Base-by-base conservation (phyloP, 495 filamentous ascomycete genomes). In the Penicillium pancosmium region DNA sequence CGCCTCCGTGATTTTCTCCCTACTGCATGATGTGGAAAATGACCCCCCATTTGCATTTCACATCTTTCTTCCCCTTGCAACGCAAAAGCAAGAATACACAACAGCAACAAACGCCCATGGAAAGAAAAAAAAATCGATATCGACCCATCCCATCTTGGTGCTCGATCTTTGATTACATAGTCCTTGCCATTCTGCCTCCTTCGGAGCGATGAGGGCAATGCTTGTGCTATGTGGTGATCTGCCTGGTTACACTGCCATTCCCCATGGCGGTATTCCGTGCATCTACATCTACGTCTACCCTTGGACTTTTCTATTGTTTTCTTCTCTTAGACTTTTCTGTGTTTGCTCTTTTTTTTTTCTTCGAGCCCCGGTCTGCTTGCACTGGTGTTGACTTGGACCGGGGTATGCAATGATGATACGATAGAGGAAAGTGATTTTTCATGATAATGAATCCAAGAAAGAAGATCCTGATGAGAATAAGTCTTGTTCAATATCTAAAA, bases 361-460 rank as follows among this genome's bases (percentile, higher is more conserved):
- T 31, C 27, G 27, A 31, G 27, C 27, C 4, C 40, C 35, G 50
- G 55, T 57, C 55, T 33, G 53, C 27, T 48, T 59, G 46, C 52
- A 35, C 9, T 59, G 21, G 25, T 35, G 47, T 49, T 44, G 35
- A 23, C 31, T 38, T 33, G 38, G 51, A 56, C 51, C 49, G 59
- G 52, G 50, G 27, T 38, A 52, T 57, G 47, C 64, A 65, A 68
- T 63, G 67, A 67, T 69, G 67, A 56, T 68, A 69, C 50, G 67
- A 69, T 69, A 69, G 67, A 69, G 59, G 57, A 63, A 59, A 61
- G 56, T 69, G 61, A 62, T 59, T 61, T 53, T 53, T 31, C 55
- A 68, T 68, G 62, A 69, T 69, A 69, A 69, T 65, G 67, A 69
- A 69, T 40, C 60, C 50, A 63, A 40, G 27, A 31, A 31, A 64